These are phyloP conservation scores for Penicillium sp. DNA, from an alignment of 2,329 filamentous ascomycete species.

Conservation along the genomic window DNA sequence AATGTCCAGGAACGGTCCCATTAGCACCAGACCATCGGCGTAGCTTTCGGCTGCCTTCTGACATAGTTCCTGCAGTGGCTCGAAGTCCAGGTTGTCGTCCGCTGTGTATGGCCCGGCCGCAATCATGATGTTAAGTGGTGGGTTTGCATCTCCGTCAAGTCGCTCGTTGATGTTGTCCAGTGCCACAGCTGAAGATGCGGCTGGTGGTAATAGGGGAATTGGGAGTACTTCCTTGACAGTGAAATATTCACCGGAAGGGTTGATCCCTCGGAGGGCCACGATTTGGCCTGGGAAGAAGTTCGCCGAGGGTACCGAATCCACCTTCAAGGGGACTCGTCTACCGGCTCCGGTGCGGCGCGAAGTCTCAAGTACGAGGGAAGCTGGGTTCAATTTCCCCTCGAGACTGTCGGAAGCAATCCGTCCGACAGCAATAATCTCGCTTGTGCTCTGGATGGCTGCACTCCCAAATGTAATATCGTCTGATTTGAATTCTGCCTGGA, in stretches of 20 bases:
- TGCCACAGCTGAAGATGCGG: slow-evolving; percentile 59
- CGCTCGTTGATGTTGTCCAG: slow-evolving; percentile 62
- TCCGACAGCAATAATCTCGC: slow-evolving; percentile 80
- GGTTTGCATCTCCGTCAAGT: slow-evolving; percentile 54
- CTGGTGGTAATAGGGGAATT: slow-evolving; percentile 63
- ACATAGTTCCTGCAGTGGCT: slow-evolving; percentile 74
- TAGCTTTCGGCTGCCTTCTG: slow-evolving; percentile 63
- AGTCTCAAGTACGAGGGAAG: slow-evolving; percentile 79
- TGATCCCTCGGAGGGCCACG: slow-evolving; percentile 75
- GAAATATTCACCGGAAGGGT: slow-evolving; percentile 76
- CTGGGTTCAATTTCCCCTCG: slow-evolving; percentile 78
- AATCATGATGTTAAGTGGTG: slow-evolving; percentile 67
- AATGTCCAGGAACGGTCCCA: slow-evolving; percentile 81
- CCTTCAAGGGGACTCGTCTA: slow-evolving; percentile 67
- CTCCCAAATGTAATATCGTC: slow-evolving; percentile 78
- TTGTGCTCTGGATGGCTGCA: slow-evolving; percentile 72
- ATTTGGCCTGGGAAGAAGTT: slow-evolving; percentile 93
- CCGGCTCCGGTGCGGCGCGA: slow-evolving; percentile 77
- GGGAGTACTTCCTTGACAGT: slow-evolving; percentile 67
- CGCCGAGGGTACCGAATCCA: slow-evolving; percentile 60
- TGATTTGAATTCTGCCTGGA: slow-evolving; percentile 65
- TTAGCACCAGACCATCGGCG: slow-evolving; percentile 69
- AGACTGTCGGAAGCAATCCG: slow-evolving; percentile 76
- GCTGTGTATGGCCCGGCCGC: slow-evolving; percentile 84
- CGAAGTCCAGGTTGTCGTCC: slow-evolving; percentile 84